Evolutionary conservation across 305 asterid genomes (phyloP).

Genomic region (Salvia sclarea): DNA sequence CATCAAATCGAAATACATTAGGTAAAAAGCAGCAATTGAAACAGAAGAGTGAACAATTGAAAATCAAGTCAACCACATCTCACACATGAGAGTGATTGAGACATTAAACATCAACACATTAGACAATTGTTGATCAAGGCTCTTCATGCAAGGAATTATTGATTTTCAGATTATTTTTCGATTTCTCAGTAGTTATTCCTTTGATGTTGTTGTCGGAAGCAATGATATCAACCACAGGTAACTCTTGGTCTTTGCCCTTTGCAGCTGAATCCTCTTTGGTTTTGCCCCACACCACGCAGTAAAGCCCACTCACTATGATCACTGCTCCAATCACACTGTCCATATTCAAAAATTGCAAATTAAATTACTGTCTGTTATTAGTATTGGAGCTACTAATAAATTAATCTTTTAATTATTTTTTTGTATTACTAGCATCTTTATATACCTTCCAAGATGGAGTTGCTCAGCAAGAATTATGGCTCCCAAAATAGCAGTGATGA

Average conservation of each 20-base stretch:
- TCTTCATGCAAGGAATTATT: conserved; percentile 24
- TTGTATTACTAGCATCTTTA: no score
- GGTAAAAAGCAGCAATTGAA: background rate
- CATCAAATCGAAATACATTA: conserved; percentile 8
- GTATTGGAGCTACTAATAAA: no score
- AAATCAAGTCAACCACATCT: background rate
- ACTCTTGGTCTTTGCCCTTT: conserved; percentile 36
- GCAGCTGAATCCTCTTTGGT: conserved; percentile 53
- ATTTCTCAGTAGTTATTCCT: conserved; percentile 24
- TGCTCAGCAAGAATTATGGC: conserved; percentile 73
- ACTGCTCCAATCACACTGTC: conserved; percentile 78
- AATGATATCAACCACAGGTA: conserved; percentile 37
- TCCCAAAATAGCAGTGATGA: conserved; percentile 79
- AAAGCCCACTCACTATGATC: conserved; percentile 77
- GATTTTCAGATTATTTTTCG: conserved; percentile 21
- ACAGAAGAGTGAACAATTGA: conserved; percentile 5
- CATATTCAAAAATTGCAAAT: background rate
- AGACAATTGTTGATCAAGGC: conserved; percentile 32
- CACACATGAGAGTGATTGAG: background rate
- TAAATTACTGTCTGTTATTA: no score
- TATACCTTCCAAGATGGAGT: conserved; percentile 94
- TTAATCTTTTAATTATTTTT: no score
- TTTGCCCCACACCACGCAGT: conserved; percentile 89
- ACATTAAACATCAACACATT: background rate
- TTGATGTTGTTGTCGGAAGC: conserved; percentile 17